Evolutionary conservation across 192 early-diverging fungal species (phyloP), one percentile per base, ranked within the genome.

Genomic region (Ramicandelaber brevisporus): DNA sequence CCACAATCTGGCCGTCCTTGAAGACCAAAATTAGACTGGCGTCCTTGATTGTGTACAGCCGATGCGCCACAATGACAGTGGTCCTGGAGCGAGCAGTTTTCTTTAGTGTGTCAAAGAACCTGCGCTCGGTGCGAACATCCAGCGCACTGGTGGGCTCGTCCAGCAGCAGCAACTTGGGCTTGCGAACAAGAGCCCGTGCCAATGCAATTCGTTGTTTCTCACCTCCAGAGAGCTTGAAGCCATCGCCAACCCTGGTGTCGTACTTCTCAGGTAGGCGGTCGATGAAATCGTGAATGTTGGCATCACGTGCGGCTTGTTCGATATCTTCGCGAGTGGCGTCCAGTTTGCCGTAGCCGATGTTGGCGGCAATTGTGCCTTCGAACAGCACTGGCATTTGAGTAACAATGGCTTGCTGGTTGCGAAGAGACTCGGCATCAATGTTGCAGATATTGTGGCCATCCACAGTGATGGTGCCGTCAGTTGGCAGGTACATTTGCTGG

Each of bases 91-190:
- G n/a, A n/a, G n/a, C n/a, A n/a, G n/a, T n/a, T n/a, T n/a, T n/a
- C n/a, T n/a, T n/a, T n/a, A n/a, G n/a, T n/a, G n/a, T n/a, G n/a
- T n/a, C n/a, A n/a, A n/a, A n/a, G n/a, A n/a, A n/a, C n/a, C n/a
- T n/a, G n/a, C n/a, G n/a, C n/a, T 84, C 79, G 26, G 62, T 64
- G 30, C 66, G 63, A 6, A 68, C 70, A 42, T 84, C 79, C 9
- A 84, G 45, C 0, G 79, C 75, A 8, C 59, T 61, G 2, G 79
- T 78, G 6, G 79, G 76, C 48, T 84, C 79, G 41, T 84, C 79
- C 7, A 78, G 44, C 12, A 83, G 44, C 34, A 82, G 46, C 28
- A 82, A 59, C 48, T 59, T 55, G 29, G 68, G 68, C 36, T 70
- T 48, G 30, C 61, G 54, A 14, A 71, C 45, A 15, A 70, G 43